phyloP scores from a whole-genome alignment of 2,329 filamentous ascomycete genomes.

The Ceratocystis albifundus region DNA sequence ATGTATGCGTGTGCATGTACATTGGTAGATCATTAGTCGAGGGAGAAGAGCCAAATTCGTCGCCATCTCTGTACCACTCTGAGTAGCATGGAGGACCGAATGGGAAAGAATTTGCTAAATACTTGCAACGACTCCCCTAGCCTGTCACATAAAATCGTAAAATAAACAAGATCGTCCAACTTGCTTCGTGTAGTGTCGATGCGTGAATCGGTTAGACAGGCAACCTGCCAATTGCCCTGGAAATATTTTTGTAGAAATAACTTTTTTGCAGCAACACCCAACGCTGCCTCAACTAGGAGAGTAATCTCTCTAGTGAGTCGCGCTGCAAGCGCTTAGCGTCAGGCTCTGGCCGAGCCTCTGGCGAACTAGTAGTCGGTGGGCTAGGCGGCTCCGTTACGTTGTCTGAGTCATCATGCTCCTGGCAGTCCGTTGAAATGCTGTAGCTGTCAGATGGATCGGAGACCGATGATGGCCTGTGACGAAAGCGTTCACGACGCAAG shows the following conservation, averaged over 20 bases:
- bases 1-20: slow-evolving; percentile 6
- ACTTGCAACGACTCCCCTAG: not conserved
- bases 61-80: not conserved
- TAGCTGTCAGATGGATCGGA: slow-evolving; percentile 37
- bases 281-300: not conserved
- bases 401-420: slow-evolving; percentile 28
- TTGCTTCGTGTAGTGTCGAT: not conserved
- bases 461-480: slow-evolving; percentile 24
- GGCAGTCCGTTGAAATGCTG: slow-evolving; percentile 31
- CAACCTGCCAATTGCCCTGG: not conserved
- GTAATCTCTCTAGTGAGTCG: not conserved
- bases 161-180: not conserved
- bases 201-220: not conserved
- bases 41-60: not conserved
- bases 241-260: not conserved
- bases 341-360: not conserved
- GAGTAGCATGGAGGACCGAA: not conserved
- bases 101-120: no score
- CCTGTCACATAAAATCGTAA: slow-evolving; percentile 12
- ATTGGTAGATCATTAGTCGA: not conserved
- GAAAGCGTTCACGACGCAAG: slow-evolving; percentile 34
- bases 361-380: not conserved
- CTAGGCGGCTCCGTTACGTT: not conserved
- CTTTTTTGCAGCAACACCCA: not conserved
- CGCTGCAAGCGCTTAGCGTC: not conserved